Conservation (phyloP, 2,329 filamentous ascomycete species). For the Phyllosticta citrichinensis region DNA sequence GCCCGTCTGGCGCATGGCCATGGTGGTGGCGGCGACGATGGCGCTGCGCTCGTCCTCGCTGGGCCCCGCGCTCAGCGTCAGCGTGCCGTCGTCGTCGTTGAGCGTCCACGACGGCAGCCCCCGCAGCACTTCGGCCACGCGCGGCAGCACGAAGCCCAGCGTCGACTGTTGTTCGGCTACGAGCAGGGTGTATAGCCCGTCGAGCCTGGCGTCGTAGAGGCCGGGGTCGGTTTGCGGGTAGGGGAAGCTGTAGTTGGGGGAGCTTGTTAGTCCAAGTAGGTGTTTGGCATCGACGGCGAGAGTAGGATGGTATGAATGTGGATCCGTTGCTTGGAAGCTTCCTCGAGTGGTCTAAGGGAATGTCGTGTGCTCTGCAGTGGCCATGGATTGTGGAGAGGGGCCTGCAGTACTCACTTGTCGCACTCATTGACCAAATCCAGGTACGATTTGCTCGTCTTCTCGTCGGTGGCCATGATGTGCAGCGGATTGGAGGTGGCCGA, state of each 20-base stretch:
- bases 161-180: slow-evolving; percentile 51
- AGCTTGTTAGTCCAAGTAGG: not conserved
- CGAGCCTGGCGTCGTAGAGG: slow-evolving; percentile 44
- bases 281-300: not conserved
- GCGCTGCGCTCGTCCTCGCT: slow-evolving; percentile 55
- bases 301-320: no score
- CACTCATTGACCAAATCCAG: slow-evolving; percentile 48
- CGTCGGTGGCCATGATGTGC: not conserved
- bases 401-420: slow-evolving; percentile 35
- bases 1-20: slow-evolving; percentile 57
- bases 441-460: slow-evolving; percentile 31
- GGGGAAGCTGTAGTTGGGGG: slow-evolving; percentile 53
- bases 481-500: not conserved
- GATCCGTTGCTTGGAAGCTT: no score
- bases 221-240: slow-evolving; percentile 54
- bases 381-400: not conserved
- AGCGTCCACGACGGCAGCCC: slow-evolving; percentile 53
- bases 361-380: not conserved
- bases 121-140: slow-evolving; percentile 48
- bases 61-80: slow-evolving; percentile 50
- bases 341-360: not conserved
- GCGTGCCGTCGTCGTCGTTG: slow-evolving; percentile 48
- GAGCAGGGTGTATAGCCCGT: slow-evolving; percentile 54
- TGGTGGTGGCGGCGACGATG: slow-evolving; percentile 46
- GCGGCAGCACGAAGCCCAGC: slow-evolving; percentile 51